phyloP scores from a whole-genome alignment of 2,329 filamentous ascomycete species.

The Aureobasidium sp. region DNA sequence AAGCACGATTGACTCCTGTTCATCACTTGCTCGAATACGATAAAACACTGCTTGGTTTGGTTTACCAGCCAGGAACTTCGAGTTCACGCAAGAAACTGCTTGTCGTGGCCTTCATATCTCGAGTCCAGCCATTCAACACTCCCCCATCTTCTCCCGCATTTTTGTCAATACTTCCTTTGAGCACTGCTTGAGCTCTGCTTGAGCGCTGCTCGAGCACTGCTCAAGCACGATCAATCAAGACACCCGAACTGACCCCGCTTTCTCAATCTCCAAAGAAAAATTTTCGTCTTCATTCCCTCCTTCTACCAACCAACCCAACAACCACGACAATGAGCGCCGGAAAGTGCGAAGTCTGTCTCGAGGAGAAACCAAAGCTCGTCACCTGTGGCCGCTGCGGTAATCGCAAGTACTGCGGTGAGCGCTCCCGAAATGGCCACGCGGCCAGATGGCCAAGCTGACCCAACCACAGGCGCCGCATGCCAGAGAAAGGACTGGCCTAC shows the following conservation, averaged over 20 bases:
- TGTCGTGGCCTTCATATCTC: not conserved
- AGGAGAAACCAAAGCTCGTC: conserved; percentile 7
- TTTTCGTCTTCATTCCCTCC: not conserved
- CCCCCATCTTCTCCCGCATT: not conserved
- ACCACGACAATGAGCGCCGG: not conserved
- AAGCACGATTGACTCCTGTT: not conserved
- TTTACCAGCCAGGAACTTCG: not conserved
- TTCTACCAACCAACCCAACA: not conserved
- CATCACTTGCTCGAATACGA: not conserved
- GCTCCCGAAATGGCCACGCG: not conserved
- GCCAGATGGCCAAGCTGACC: not conserved
- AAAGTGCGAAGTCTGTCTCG: conserved; percentile 11
- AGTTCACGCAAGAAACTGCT: not conserved
- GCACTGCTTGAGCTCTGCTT: not conserved
- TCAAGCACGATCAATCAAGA: not conserved
- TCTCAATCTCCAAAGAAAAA: not conserved
- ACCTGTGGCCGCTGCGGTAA: conserved; percentile 1
- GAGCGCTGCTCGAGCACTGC: not conserved
- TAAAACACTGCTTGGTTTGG: not conserved
- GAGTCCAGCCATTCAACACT: not conserved
- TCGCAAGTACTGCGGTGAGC: conserved; percentile 10
- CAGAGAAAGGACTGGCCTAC: conserved; percentile 19
- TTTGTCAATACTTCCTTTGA: not conserved
- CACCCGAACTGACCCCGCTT: not conserved
- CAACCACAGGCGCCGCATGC: conserved; percentile 9